These are phyloP conservation scores for Thelonectria blattea DNA, from an alignment of 2,329 filamentous ascomycete species.

Conservation along the genomic window DNA sequence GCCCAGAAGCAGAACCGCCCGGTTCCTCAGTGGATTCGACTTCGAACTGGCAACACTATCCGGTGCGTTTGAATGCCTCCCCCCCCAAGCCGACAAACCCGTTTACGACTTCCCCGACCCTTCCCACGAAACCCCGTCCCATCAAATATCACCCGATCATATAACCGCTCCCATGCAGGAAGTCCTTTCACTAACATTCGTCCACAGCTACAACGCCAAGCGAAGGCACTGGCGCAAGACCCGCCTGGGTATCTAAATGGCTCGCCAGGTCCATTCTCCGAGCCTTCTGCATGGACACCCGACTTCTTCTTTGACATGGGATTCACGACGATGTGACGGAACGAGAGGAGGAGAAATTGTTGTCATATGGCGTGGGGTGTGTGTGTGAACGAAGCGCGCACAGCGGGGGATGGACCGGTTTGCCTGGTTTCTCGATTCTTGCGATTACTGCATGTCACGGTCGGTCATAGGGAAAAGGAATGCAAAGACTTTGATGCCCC, in stretches of 20 bases:
- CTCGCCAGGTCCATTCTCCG: constrained; percentile 42
- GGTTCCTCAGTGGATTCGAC: constrained; percentile 99
- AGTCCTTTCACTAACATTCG: constrained; percentile 25
- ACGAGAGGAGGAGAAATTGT: constrained; percentile 25
- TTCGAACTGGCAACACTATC: constrained; percentile 99
- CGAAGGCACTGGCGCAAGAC: constrained; percentile 99
- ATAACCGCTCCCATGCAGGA: not conserved
- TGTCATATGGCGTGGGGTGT: constrained; percentile 34
- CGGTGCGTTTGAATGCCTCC: constrained; percentile 72
- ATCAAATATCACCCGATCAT: not conserved
- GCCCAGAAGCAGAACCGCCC: constrained; percentile 99
- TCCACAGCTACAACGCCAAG: constrained; percentile 97
- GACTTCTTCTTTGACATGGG: constrained; percentile 38
- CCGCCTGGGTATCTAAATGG: constrained; percentile 91
- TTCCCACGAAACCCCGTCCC: not conserved
- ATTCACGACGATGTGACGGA: constrained; percentile 38
- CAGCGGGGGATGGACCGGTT: constrained; percentile 42
- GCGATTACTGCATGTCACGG: constrained; percentile 54
- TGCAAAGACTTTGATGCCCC: constrained; percentile 47
- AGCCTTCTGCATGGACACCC: constrained; percentile 37
- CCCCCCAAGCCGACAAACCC: not conserved
- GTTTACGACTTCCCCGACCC: constrained; percentile 13
- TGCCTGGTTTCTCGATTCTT: constrained; percentile 47
- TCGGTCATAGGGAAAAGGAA: constrained; percentile 55
- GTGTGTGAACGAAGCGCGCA: constrained; percentile 32